Percentiles rank a stretch among this genome's conserved stretches.
phyloP scores from a whole-genome alignment of 306 rosid species.

The Quercus bicolor region DNA sequence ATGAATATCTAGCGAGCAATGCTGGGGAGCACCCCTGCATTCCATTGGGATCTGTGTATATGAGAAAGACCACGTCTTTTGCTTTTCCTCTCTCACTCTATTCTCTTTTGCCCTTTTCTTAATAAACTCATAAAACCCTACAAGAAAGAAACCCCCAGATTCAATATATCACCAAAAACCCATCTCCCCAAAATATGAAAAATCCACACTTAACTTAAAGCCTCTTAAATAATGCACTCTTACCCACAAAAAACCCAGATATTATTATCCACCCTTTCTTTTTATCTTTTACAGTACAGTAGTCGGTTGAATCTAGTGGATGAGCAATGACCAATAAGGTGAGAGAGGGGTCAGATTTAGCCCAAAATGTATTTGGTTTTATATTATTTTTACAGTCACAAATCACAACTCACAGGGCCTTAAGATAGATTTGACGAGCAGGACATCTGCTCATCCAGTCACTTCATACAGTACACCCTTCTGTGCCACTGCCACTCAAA shows the following conservation, averaged over 20 bases:
- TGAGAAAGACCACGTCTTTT: constrained; percentile 58
- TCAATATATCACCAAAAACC: background rate
- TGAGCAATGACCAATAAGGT: constrained; percentile 17
- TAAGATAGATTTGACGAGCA: constrained; percentile 62
- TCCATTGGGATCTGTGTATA: constrained; percentile 97
- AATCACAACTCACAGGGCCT: constrained; percentile 8
- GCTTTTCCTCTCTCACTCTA: constrained; percentile 2
- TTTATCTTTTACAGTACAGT: constrained; percentile 12
- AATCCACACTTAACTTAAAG: background rate
- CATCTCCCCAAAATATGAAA: background rate
- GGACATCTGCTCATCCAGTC: constrained; percentile 73
- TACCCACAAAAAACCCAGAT: constrained; percentile 16
- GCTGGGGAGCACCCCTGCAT: constrained; percentile 67
- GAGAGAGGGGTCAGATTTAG: constrained; percentile 21
- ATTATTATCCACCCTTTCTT: background rate
- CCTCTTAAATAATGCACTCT: background rate
- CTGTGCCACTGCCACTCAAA: constrained; percentile 39
- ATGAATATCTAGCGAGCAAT: constrained; percentile 54
- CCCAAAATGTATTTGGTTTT: constrained; percentile 34
- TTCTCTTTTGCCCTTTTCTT: constrained; percentile 5
- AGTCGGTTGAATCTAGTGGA: constrained; percentile 36
- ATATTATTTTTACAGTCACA: constrained; percentile 25
- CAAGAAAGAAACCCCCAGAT: constrained; percentile 30
- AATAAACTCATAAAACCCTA: constrained; percentile 26
- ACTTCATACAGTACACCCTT: constrained; percentile 59